Conservation (phyloP, 768 basidiomycete genomes). For the Symmetrospora coprosmae region DNA sequence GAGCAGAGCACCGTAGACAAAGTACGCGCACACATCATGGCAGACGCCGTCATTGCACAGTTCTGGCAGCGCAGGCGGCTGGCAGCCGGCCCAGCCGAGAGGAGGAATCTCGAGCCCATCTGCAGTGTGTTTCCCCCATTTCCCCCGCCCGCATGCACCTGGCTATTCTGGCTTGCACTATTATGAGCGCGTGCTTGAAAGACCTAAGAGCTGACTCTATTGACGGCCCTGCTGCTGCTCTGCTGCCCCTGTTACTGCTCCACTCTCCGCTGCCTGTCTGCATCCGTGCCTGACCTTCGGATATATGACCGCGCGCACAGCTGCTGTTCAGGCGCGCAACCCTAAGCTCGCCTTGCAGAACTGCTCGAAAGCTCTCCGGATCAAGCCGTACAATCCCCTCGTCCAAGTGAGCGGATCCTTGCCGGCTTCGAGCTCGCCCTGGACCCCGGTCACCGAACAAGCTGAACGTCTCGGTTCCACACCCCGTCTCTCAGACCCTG, state of each 20-base stretch:
- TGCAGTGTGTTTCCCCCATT: conserved; percentile 21
- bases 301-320: too few species aligned
- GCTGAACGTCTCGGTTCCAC: neutral
- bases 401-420: neutral
- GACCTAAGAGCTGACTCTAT: neutral
- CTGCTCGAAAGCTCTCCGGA: neutral
- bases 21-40: neutral
- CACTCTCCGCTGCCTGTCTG: too few species aligned
- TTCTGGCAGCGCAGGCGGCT: conserved; percentile 4
- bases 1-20: neutral
- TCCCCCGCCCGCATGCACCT: too few species aligned
- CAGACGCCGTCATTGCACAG: neutral
- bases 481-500: neutral
- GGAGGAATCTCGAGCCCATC: conserved; percentile 5
- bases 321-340: neutral
- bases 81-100: neutral
- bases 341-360: neutral
- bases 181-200: too few species aligned
- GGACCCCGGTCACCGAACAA: too few species aligned
- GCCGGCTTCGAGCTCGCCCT: neutral
- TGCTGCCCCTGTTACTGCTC: too few species aligned
- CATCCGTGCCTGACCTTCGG: neutral
- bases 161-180: too few species aligned
- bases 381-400: neutral
- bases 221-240: too few species aligned